Base-by-base conservation (phyloP, 106 monocot species). In the Acorus gramineus region DNA sequence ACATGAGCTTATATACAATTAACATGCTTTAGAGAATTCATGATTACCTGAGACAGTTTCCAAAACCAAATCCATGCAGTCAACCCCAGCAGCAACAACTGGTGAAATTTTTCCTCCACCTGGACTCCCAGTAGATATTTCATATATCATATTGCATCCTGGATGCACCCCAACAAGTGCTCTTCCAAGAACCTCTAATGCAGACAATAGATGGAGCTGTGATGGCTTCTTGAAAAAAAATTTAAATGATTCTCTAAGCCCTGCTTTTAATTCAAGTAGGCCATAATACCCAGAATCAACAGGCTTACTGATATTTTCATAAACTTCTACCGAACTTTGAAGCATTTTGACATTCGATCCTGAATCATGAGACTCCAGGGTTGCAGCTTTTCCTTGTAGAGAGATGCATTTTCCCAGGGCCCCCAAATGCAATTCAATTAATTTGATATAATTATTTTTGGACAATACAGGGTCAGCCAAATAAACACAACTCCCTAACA, bases 351-450 rank as follows among this genome's bases (percentile, higher is more conserved):
- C 71, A 63, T 62, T 72, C 59, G 83, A 79, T 49, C 55, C 83
- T 11, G 57, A 78, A 49, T 84, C 86, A 65, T 84, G 86, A 63
- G 78, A 89, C 63, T 79, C 78, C 52, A 90, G 68, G 63, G 70
- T 81, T 71, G 90, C 79, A 79, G 62, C 61, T 70, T 82, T 90
- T 44, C 95, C 80, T 77, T 87, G 82, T 13, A 85, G 60, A 47
- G 76, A 82, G 73, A 90, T 85, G 59, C 95, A 90, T 77, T 85
- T 96, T 57, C 95, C 95, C 50, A 96, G 72, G 70, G 70, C 82
- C 59, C 59, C 77, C 61, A 96, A 55, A 74, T 85, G 87, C 55
- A 78, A 68, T 57, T 80, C 74, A 46, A 96, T 68, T 55, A 96
- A 50, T 47, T 75, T 70, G 3, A 65, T 11, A 75, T 79, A 87